Evolutionary conservation across 1,284 basidiomycete genomes (phyloP), one percentile per base, ranked within the genome.

Genomic region (Marasmius sp.): DNA sequence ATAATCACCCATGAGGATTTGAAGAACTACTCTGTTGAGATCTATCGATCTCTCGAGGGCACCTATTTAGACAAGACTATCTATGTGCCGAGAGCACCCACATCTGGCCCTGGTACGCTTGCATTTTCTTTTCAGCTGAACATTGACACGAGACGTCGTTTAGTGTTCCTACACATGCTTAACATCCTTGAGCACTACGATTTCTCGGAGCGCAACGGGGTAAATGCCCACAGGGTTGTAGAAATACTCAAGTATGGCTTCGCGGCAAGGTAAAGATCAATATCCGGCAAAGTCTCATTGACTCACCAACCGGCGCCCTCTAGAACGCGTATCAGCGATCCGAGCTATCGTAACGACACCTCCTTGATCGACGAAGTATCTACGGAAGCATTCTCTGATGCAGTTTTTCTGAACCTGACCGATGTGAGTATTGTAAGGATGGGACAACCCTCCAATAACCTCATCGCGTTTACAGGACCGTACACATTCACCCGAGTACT

Each of bases 171-270:
- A 49, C 87, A 93, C 70, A 89, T 94, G 82, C 76, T 95, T 22
- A 94, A 95, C 68, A 71, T 94, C 22, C 75, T 93, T 50, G 92
- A 94, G 68, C 78, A 81, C 38, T 94, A 84, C 69, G 79, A 88
- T 61, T 74, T 89, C 51, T 68, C 73, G 10, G 74, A 79, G 53
- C 75, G 81, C 59, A 86, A 82, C 12, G 77, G 78, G 0, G 68
- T 92, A 22, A 88, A 86, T 66, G 77, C 83, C 11, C 93, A 95
- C 72, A 80, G 93, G 52, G 72, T 90, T 9, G 77, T 94, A 5
- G 94, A 95, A 73, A 82, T 83, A 0, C 79, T 92, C 69, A 95
- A 95, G 71, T 95, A 89, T 69, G 91, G 89, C 0, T 92, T 92
- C 69, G 87, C 91, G 62, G 87, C 91, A 54, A 78, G 91, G 90